Evolutionary conservation across 2,329 filamentous ascomycete genomes (phyloP).

Genomic region (Sarocladium brachiariae): DNA sequence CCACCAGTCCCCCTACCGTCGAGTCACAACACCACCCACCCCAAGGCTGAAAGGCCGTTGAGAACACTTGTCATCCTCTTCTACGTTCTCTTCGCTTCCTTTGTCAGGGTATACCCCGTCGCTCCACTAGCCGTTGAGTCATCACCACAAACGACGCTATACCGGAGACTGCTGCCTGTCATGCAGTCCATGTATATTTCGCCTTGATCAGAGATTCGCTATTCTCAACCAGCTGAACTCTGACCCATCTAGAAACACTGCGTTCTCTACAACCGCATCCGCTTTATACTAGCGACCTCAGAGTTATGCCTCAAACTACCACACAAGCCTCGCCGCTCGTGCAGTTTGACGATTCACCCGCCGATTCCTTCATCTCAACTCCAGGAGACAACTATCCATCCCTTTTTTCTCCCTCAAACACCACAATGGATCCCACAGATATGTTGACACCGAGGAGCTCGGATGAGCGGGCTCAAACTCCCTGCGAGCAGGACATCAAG

Average conservation of each 20-base stretch:
- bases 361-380: conserved; percentile 47
- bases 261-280: too few relatives aligned
- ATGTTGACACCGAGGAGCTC: conserved; percentile 42
- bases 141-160: conserved; percentile 12
- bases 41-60: conserved; percentile 10
- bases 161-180: conserved; percentile 12
- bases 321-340: conserved; percentile 36
- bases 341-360: conserved; percentile 48
- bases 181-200: conserved; percentile 11
- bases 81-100: conserved; percentile 1
- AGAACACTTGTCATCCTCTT: conserved; percentile 12
- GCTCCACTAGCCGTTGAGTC: conserved; percentile 16
- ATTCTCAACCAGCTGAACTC: not conserved
- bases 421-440: conserved; percentile 38
- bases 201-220: not conserved
- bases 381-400: conserved; percentile 43
- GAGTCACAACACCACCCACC: conserved; percentile 9
- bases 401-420: conserved; percentile 32
- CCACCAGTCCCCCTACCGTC: conserved; percentile 11
- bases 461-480: conserved; percentile 21
- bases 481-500: conserved; percentile 12
- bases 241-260: not conserved
- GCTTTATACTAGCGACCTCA: conserved; percentile 14
- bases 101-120: not conserved
- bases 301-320: conserved; percentile 18